phyloP scores from a whole-genome alignment of 2,329 filamentous ascomycete species.

The Westerdykella sp. region DNA sequence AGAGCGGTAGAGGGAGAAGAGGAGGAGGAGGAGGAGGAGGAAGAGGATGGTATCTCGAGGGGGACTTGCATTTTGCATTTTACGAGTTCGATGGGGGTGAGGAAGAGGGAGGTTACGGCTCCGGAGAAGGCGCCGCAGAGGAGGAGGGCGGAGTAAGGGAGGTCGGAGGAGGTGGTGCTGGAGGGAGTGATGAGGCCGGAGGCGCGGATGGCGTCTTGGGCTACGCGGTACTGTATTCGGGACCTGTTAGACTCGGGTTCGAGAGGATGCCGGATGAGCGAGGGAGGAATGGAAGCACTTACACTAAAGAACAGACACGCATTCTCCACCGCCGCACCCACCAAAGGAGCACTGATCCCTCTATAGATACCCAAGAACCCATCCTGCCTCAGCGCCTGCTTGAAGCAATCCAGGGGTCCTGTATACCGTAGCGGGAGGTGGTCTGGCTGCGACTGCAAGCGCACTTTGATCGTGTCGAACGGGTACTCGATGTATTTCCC shows the following conservation, averaged over 20 bases:
- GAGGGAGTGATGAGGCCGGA: constrained; percentile 49
- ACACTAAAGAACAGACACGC: constrained; percentile 86
- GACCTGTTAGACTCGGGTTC: constrained; percentile 13
- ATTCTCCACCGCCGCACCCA: constrained; percentile 87
- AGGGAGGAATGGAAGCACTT: constrained; percentile 10
- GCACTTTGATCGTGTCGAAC: constrained; percentile 97
- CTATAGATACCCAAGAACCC: constrained; percentile 81
- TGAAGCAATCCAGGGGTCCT: constrained; percentile 89
- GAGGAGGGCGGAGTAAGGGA: constrained; percentile 71
- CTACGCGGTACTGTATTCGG: constrained; percentile 39
- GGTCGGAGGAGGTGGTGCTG: constrained; percentile 42
- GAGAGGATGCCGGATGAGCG: not conserved
- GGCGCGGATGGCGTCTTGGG: constrained; percentile 57
- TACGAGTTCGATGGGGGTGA: constrained; percentile 93
- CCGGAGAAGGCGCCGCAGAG: constrained; percentile 80
- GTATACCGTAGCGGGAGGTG: constrained; percentile 72
- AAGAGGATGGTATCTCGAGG: constrained; percentile 33
- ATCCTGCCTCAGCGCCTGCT: constrained; percentile 72
- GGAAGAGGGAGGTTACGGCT: constrained; percentile 78
- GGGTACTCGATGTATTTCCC: constrained; percentile 98
- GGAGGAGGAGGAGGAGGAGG: constrained; percentile 26
- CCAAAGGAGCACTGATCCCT: constrained; percentile 83
- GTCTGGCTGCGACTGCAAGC: constrained; percentile 91
- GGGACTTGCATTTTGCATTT: constrained; percentile 98
- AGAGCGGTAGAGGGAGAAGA: constrained; percentile 3